phyloP scores from a whole-genome alignment of 2,329 filamentous ascomycete genomes.

The Gnomoniopsis sp. region DNA sequence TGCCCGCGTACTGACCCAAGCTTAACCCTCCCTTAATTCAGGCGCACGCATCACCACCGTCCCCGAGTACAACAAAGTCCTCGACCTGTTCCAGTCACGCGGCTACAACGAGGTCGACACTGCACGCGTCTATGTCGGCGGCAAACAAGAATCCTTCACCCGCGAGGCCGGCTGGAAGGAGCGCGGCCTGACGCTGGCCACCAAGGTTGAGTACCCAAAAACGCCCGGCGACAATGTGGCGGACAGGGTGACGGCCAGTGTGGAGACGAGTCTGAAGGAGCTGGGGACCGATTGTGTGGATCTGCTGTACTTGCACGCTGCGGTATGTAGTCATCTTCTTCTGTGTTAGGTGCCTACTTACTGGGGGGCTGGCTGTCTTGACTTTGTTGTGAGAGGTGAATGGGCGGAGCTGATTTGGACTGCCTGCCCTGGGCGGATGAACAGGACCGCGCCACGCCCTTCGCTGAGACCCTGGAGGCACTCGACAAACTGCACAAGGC shows the following conservation, averaged over 20 bases:
- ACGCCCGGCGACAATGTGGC: constrained; percentile 58
- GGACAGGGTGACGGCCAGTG: constrained; percentile 59
- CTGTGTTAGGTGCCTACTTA: not conserved
- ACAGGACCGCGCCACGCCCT: constrained; percentile 61
- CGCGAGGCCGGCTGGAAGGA: constrained; percentile 65
- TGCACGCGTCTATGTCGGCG: constrained; percentile 63
- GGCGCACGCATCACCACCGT: constrained; percentile 56
- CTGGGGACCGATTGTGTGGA: constrained; percentile 72
- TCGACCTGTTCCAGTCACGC: constrained; percentile 63
- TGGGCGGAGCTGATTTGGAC: too few species aligned
- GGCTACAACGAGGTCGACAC: constrained; percentile 74
- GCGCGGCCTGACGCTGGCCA: constrained; percentile 65
- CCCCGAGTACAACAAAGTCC: constrained; percentile 58
- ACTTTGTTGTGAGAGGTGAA: too few species aligned
- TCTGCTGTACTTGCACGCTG: constrained; percentile 71
- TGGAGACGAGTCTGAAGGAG: constrained; percentile 68
- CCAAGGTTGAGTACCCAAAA: constrained; percentile 62
- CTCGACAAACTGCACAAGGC: constrained; percentile 79
- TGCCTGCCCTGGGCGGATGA: too few species aligned
- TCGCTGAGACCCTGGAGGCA: constrained; percentile 74
- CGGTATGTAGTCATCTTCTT: constrained; percentile 29
- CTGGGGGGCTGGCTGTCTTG: constrained; percentile 15
- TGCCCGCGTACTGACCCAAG: not conserved
- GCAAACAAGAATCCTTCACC: constrained; percentile 68
- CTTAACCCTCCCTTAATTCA: too few species aligned